These are phyloP conservation scores for Ensete glaucum DNA, from an alignment of 176 grass and related monocot genomes.

Conservation along the genomic window DNA sequence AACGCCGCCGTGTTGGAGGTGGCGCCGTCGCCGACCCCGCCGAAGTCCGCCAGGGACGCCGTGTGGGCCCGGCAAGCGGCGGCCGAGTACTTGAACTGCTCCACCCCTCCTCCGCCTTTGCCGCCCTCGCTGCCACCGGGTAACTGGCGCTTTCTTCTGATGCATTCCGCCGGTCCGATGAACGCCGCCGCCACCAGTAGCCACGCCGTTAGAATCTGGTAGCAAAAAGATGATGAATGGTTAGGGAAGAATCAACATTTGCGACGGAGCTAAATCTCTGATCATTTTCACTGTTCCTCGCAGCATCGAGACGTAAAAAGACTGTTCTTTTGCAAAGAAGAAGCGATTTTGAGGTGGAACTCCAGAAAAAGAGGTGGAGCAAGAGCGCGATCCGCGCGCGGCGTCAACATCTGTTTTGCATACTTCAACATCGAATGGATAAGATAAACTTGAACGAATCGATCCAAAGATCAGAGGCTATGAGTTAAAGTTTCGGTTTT, in stretches of 20 bases:
- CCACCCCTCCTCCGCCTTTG: not conserved
- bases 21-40: conserved; percentile 55
- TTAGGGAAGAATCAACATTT: not conserved
- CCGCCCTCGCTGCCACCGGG: not conserved
- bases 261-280: not conserved
- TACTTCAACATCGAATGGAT: too few relatives aligned
- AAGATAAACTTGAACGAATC: too few relatives aligned
- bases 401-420: too few relatives aligned
- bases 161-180: conserved; percentile 5
- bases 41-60: conserved; percentile 60
- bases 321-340: too few relatives aligned
- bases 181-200: not conserved
- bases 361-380: not conserved
- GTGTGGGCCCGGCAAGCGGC: conserved; percentile 56
- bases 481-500: too few relatives aligned
- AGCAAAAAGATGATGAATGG: not conserved
- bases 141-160: not conserved
- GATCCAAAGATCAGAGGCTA: too few relatives aligned
- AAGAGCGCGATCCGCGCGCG: not conserved
- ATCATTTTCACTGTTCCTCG: not conserved
- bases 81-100: conserved; percentile 49
- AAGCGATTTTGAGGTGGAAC: too few relatives aligned
- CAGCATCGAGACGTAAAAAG: too few relatives aligned
- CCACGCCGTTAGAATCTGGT: not conserved
- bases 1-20: conserved; percentile 89